Evolutionary conservation across 257 asterid genomes (phyloP), one percentile per base, ranked within the genome.

Genomic region (Solanum lignicaule): DNA sequence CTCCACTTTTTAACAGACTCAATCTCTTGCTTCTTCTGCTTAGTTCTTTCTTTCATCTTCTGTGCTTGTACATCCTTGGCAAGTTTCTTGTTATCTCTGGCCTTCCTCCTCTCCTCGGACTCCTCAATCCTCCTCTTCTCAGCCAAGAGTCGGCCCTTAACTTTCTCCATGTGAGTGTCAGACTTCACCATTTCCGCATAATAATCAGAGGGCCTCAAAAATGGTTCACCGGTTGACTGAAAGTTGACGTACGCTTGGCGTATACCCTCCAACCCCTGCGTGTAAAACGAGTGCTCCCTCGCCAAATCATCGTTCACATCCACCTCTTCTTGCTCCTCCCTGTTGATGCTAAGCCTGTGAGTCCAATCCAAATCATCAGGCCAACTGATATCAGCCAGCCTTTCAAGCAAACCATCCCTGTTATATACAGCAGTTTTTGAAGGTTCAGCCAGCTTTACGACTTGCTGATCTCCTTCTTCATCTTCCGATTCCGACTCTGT

Each of bases 1-100:
- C 98, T 94, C 99, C 99, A 97, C 91, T 95, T 95, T 91, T 97
- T 97, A 25, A 97, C 99, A 7, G 98, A 92, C 89, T 97, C 99
- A 14, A 97, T 93, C 16, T 94, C 99, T 0, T 95, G 96, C 88
- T 96, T 97, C 95, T 96, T 97, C 91, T 97, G 98, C 89, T 94
- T 94, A 83, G 96, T 90, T 92, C 96, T 91, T 91, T 97, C 99
- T 89, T 88, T 96, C 84, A 84, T 91, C 89, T 95, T 96, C 91
- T 94, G 94, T 16, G 92, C 92, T 91, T 97, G 99, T 41, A 97
- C 89, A 87, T 96, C 98, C 89, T 96, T 97, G 6, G 99, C 94
- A 27, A 97, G 72, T 91, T 97, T 97, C 89, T 97, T 96, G 90
- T 91, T 97, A 66, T 95, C 99, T 91, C 99, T 91, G 4, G 94